Conservation (phyloP, 2,329 filamentous ascomycete genomes). For the Dothistroma septosporum region DNA sequence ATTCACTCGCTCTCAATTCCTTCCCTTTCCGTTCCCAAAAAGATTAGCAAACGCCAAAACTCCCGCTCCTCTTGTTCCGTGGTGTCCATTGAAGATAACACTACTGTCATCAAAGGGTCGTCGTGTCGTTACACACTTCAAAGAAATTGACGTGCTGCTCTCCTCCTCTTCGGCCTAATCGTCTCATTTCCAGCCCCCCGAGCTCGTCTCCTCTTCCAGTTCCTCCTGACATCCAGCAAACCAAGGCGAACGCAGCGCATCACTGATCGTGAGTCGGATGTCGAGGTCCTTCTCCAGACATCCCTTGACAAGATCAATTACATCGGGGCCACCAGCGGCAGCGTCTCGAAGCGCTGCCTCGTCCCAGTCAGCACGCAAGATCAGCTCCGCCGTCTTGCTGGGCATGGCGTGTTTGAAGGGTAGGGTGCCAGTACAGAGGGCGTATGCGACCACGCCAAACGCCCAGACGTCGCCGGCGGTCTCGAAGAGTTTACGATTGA, state of each 20-base stretch:
- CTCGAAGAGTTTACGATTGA: conserved; percentile 42
- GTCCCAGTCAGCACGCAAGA: conserved; percentile 58
- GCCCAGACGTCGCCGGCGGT: conserved; percentile 64
- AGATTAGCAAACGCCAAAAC: too few species aligned
- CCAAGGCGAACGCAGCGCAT: conserved; percentile 55
- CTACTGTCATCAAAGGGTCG: not conserved
- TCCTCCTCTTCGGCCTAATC: not conserved
- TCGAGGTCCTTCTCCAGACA: conserved; percentile 57
- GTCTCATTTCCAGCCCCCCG: conserved; percentile 2
- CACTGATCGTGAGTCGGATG: conserved; percentile 54
- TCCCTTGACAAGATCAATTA: conserved; percentile 55
- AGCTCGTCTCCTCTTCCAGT: conserved; percentile 16
- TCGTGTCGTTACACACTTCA: not conserved
- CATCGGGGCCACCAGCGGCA: conserved; percentile 42
- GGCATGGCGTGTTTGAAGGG: conserved; percentile 60
- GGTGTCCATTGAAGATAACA: too few species aligned
- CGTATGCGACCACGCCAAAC: conserved; percentile 60
- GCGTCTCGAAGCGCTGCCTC: conserved; percentile 46
- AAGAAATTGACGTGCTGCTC: too few species aligned
- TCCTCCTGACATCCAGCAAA: conserved; percentile 37
- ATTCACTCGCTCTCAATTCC: too few species aligned
- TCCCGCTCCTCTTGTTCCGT: too few species aligned
- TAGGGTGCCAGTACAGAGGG: conserved; percentile 56
- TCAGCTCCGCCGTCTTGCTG: conserved; percentile 56
- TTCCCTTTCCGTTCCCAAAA: too few species aligned